Evolutionary conservation across 179 eudicot genomes (phyloP), one percentile per base, ranked within the genome.

Genomic region (Sideroxylon spinosum): DNA sequence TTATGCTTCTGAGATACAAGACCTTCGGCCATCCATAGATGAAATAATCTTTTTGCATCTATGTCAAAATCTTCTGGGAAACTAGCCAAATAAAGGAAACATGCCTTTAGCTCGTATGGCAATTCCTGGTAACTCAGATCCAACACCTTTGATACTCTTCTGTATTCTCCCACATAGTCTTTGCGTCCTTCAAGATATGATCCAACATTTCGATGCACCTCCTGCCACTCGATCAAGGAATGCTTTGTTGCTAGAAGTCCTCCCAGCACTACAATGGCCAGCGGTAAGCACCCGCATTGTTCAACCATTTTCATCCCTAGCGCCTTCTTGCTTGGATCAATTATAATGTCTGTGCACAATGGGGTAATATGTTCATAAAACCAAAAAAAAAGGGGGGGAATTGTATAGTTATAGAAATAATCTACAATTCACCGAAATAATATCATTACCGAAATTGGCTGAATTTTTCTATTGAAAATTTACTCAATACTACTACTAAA

Each of bases 201-300:
- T 23, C 26, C 70, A 17, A 86, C 70, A 46, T 81, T 75, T 28
- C 71, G 61, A 61, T 83, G 78, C 69, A 88, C 74, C 6, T 19
- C 74, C 52, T 84, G 29, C 89, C 89, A 89, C 76, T 86, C 88
- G n/a, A 57, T 82, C 62, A 77, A 48, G 20, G 80, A 75, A 46
- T 78, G 72, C 61, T 78, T 88, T 46, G 5, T 78, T 50, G 63
- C 80, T 53, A 89, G 62, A 74, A 88, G 82, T 22, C 93, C 90
- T 56, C 91, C 91, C 6, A 88, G 88, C 74, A 87, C 84, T 8
- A 74, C 63, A 20, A 88, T 71, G 20, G 90, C 89, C 9, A 88
- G 55, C 28, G 91, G 91, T 44, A 88, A 78, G 17, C 91, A 90
- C 29, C 88, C 82, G 74, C 91, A 88, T 7, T 76, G 81, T 49